phyloP scores from a whole-genome alignment of 805 yeast genomes.

The Priceomyces carsonii region DNA sequence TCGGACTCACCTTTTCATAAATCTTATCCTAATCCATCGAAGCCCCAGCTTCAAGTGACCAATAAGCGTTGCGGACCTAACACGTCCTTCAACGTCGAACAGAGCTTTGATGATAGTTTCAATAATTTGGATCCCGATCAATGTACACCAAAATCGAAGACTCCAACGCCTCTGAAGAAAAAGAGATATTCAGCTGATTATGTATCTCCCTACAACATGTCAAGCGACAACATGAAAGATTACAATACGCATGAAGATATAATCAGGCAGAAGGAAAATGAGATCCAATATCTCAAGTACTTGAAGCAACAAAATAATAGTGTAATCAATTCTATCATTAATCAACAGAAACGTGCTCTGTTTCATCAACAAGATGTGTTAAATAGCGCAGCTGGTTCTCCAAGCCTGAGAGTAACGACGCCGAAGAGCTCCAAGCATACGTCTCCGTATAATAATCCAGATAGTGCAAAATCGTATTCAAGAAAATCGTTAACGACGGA shows the following conservation, averaged over 20 bases:
- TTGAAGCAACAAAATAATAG: slow-evolving; percentile 33
- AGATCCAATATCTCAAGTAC: slow-evolving; percentile 29
- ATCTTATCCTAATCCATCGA: slow-evolving; percentile 6
- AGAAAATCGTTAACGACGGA: too few species aligned
- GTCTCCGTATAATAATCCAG: not conserved
- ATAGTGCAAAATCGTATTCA: not conserved
- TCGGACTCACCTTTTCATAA: slow-evolving; percentile 15
- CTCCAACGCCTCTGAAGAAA: slow-evolving; percentile 10
- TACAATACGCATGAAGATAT: slow-evolving; percentile 20
- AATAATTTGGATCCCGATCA: slow-evolving; percentile 15
- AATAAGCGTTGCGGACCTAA: slow-evolving; percentile 12
- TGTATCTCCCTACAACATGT: slow-evolving; percentile 17
- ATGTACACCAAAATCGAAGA: slow-evolving; percentile 8
- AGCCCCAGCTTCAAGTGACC: slow-evolving; percentile 11
- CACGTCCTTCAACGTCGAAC: slow-evolving; percentile 17
- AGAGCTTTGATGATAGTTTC: slow-evolving; percentile 25
- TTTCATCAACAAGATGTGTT: slow-evolving; percentile 12
- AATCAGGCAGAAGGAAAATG: slow-evolving; percentile 23
- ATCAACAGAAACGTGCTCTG: slow-evolving; percentile 12
- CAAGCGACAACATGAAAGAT: slow-evolving; percentile 15
- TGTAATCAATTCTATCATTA: slow-evolving; percentile 21
- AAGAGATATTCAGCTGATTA: slow-evolving; percentile 15
- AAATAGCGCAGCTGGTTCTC: slow-evolving; percentile 12
- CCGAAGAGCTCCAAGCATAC: too few species aligned
- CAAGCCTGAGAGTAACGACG: too few species aligned